Base-by-base conservation (phyloP, 768 basidiomycete genomes). In the Tylopilus sp. region DNA sequence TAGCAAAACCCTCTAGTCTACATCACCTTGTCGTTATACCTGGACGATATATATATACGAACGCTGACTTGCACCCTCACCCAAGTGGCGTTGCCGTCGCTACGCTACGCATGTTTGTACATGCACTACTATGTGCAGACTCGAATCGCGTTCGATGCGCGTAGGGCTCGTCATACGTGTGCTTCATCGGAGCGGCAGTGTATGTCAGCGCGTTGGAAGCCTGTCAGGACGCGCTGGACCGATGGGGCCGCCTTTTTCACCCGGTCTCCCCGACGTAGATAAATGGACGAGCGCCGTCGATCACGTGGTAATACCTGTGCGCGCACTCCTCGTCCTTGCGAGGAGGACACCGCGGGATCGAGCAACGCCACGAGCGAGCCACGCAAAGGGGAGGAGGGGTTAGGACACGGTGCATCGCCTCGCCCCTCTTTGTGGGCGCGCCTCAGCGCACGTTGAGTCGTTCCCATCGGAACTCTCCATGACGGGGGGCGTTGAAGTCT, bases 1-100 rank as follows among this genome's bases (percentile, higher is more conserved):
- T 58, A 58, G 52, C 52, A 57, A 46, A n/a, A 8, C 23, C 25
- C 28, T 12, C 26, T 55, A 57, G 2, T 51, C 39, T 33, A 36
- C 18, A 20, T 38, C n/a, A 28, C 4, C 36, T n/a, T 20, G 36
- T 38, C 7, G 15, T 35, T 17, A 35, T 35, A 35, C 33, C 33
- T 15, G 15, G 2, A 35, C 33, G 36, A 38, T 38, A 38, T 20
- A 38, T 38, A 38, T 17, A 17, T 6, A 35, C 35, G 35, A 35
- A 35, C 35, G 35, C 31, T 35, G 17, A n/a, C 35, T n/a, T 5
- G 35, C 15, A 35, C 17, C 6, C n/a, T n/a, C n/a, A n/a, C n/a
- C n/a, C 17, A 35, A n/a, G 35, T 35, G 2, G 31, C 31, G 12
- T 13, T 6, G 13, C 11, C 31, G 11, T 31, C 17, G 31, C 31